Conservation (phyloP, 495 filamentous ascomycete species). For the Annulohypoxylon stygium region DNA sequence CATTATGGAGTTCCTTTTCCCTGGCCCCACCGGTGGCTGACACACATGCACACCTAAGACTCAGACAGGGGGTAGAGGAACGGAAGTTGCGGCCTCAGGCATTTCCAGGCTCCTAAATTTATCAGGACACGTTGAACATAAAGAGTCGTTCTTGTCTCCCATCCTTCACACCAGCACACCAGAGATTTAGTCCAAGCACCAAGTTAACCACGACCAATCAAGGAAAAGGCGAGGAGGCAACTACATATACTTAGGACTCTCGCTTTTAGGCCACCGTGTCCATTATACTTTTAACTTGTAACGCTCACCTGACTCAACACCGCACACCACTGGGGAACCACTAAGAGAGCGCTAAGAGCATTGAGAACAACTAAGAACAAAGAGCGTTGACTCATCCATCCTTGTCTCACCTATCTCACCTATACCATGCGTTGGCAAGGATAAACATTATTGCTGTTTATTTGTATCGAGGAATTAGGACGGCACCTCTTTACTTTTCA, state of each 20-base stretch:
- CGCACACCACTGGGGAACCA: background rate
- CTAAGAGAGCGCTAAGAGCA: no score
- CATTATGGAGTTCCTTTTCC: background rate
- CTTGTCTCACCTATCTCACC: slow-evolving; percentile 15
- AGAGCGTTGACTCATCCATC: slow-evolving; percentile 35
- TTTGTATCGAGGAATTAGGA: slow-evolving; percentile 60
- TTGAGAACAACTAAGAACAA: background rate
- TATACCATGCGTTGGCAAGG: slow-evolving; percentile 39
- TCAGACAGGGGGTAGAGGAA: slow-evolving; percentile 3
- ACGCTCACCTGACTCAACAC: slow-evolving; percentile 31
- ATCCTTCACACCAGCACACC: slow-evolving; percentile 16
- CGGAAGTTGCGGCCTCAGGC: slow-evolving; percentile 36
- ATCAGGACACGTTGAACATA: slow-evolving; percentile 55
- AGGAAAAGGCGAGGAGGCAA: background rate
- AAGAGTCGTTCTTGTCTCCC: slow-evolving; percentile 42
- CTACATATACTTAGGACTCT: slow-evolving; percentile 10
- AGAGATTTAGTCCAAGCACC: slow-evolving; percentile 23
- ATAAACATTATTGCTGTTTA: slow-evolving; percentile 49
- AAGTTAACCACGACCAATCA: slow-evolving; percentile 31
- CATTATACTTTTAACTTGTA: slow-evolving; percentile 14
- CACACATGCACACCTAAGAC: slow-evolving; percentile 39
- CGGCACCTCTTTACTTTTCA: slow-evolving; percentile 57
- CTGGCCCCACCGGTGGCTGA: slow-evolving; percentile 43
- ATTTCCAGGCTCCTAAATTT: slow-evolving; percentile 9
- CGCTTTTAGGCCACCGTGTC: slow-evolving; percentile 32